Percentiles rank a stretch among this genome's conserved stretches.
Evolutionary conservation across 2,329 filamentous ascomycete species (phyloP).

Genomic region (Hypoxylon sp.): DNA sequence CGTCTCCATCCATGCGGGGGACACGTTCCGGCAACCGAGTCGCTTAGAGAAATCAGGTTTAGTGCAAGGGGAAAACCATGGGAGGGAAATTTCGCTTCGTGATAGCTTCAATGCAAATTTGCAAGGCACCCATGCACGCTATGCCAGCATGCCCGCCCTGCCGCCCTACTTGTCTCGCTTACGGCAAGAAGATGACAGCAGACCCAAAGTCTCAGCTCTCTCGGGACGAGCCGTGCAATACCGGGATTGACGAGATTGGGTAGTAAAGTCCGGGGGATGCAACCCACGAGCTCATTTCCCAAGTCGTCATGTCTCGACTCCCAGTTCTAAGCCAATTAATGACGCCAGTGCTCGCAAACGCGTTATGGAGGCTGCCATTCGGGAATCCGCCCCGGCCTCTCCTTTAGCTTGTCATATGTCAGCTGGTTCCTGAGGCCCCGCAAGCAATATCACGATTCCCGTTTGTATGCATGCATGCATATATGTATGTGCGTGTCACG

Average conservation of each 20-base stretch:
- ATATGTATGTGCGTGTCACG: background rate
- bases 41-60: slow-evolving; percentile 1
- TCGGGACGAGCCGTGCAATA: slow-evolving; percentile 20
- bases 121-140: slow-evolving; percentile 11
- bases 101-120: slow-evolving; percentile 17
- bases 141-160: too few species aligned
- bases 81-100: slow-evolving; percentile 25
- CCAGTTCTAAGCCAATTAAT: slow-evolving; percentile 20
- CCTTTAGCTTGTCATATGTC: slow-evolving; percentile 14
- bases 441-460: slow-evolving; percentile 9
- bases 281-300: slow-evolving; percentile 35
- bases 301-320: slow-evolving; percentile 23
- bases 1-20: slow-evolving; percentile 4
- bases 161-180: background rate
- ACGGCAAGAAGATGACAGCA: slow-evolving; percentile 1
- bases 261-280: slow-evolving; percentile 8
- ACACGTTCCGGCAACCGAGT: slow-evolving; percentile 15
- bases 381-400: slow-evolving; percentile 8
- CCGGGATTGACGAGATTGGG: slow-evolving; percentile 17
- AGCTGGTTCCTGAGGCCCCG: slow-evolving; percentile 10
- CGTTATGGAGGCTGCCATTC: slow-evolving; percentile 1
- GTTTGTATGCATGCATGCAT: background rate
- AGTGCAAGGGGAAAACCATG: too few species aligned
- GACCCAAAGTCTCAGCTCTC: slow-evolving; percentile 14
- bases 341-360: background rate